Evolutionary conservation across 352 stramenopile species (phyloP), one percentile per base, ranked within the genome.

Genomic region (Thalassiosira ordinaria): DNA sequence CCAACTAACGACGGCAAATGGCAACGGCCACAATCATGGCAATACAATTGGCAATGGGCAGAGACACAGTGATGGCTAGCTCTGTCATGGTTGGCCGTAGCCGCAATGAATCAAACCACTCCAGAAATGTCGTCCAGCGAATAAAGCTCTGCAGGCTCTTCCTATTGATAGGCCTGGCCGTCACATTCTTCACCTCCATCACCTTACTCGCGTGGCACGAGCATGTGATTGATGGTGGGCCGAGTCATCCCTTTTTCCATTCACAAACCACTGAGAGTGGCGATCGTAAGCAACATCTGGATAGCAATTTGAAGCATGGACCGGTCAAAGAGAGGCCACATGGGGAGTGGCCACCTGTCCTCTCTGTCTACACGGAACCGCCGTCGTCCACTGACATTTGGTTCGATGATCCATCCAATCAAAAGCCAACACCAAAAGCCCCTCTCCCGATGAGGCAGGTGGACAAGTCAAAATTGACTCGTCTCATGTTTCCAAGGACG

Each of bases 311-410:
- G n/a, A n/a, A n/a, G n/a, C n/a, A n/a, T n/a, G n/a, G n/a, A n/a
- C n/a, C n/a, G n/a, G n/a, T n/a, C n/a, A n/a, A n/a, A n/a, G n/a
- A n/a, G n/a, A n/a, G n/a, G n/a, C n/a, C n/a, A n/a, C n/a, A 59
- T 49, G 55, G 13, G 0, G 51, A 78, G 20, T 84, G 75, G 75
- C 75, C 75, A 8, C 75, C 67, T 5, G 59, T 67, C 24, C 67
- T 84, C 6, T 67, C 68, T 59, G 67, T 63, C 3, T 84, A 78
- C 47, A 53, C 29, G 24, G 75, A 84, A 29, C 67, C 75, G 13
- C 24, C 26, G 13, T 70, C 53, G 16, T 74, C 67, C 55, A 62
- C 59, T 18, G 56, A 84, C 26, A 27, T 37, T 13, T 84, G 75
- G 75, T 84, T 71, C 41, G 52, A 78, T 31, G 53, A 84, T 60